Conservation (phyloP, 345 rosid species). For the Populus tremula region DNA sequence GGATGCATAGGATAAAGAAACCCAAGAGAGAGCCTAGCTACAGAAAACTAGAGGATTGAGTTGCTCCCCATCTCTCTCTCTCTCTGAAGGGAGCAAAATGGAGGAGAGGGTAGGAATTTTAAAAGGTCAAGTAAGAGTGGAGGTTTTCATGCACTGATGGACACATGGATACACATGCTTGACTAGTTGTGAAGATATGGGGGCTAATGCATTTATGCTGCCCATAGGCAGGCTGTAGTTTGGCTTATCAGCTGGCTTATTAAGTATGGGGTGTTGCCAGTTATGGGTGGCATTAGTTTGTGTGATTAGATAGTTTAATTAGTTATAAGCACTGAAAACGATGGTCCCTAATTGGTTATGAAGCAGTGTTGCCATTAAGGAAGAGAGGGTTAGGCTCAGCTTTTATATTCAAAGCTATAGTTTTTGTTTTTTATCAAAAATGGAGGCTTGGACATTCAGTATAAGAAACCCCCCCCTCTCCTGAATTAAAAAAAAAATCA, state of each 20-base stretch:
- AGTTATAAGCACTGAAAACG: conserved; percentile 9
- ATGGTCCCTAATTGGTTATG: not conserved
- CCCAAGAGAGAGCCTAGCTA: not conserved
- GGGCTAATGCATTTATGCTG: not conserved
- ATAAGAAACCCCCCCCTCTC: no score
- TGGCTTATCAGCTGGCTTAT: not conserved
- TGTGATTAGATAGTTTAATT: not conserved
- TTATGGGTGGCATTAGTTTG: not conserved
- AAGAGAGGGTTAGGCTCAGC: not conserved
- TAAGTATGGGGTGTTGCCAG: not conserved
- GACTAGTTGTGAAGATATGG: not conserved
- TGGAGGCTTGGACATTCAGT: not conserved
- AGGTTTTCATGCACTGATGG: conserved; percentile 14
- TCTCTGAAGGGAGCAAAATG: not conserved
- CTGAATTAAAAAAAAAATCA: no score
- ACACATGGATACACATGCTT: conserved; percentile 37
- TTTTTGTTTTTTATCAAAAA: not conserved
- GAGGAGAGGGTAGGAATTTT: not conserved
- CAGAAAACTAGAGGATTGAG: not conserved
- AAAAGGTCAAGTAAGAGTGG: conserved; percentile 6
- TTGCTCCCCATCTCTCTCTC: not conserved
- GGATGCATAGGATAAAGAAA: not conserved
- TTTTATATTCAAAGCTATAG: not conserved
- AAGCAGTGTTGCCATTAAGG: not conserved
- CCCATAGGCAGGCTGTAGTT: not conserved